A percentile compares a stretch with the other conserved stretches of the same genome.
phyloP scores from a whole-genome alignment of 495 filamentous ascomycete species.

The Penicillium coffeae region DNA sequence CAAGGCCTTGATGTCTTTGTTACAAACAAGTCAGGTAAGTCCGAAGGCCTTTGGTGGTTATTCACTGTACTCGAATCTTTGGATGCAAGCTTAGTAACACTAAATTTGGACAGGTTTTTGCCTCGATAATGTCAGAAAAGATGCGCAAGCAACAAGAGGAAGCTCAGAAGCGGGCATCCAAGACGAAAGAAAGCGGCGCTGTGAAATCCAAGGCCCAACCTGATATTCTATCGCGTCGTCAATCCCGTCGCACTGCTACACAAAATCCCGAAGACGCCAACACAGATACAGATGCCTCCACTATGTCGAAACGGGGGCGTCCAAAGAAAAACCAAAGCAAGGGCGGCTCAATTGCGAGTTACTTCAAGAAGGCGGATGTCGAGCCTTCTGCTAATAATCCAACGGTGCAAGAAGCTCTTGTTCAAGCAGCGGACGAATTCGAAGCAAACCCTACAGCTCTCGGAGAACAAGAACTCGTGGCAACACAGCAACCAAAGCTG shows the following conservation, averaged over 20 bases:
- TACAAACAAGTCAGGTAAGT: conserved; percentile 51
- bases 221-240: conserved; percentile 15
- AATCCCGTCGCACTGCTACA: conserved; percentile 29
- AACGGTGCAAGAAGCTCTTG: conserved; percentile 50
- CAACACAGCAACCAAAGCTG: conserved; percentile 79
- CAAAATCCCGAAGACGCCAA: conserved; percentile 24
- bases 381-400: conserved; percentile 48
- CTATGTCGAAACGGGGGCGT: conserved; percentile 22
- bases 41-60: neutral
- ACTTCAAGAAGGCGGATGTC: conserved; percentile 56
- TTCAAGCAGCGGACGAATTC: conserved; percentile 51
- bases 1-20: conserved; percentile 40
- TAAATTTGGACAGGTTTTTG: conserved; percentile 32
- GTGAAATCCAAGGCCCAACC: conserved; percentile 12
- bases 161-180: conserved; percentile 45
- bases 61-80: neutral
- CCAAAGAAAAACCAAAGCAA: conserved; percentile 28
- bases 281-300: conserved; percentile 14
- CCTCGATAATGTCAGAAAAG: conserved; percentile 57
- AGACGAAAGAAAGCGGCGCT: conserved; percentile 26
- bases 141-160: conserved; percentile 61
- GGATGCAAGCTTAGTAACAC: neutral
- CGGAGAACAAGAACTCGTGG: conserved; percentile 70
- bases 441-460: conserved; percentile 59
- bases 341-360: conserved; percentile 50